Conservation (phyloP, 306 rosid species). For the Quercus alba region DNA sequence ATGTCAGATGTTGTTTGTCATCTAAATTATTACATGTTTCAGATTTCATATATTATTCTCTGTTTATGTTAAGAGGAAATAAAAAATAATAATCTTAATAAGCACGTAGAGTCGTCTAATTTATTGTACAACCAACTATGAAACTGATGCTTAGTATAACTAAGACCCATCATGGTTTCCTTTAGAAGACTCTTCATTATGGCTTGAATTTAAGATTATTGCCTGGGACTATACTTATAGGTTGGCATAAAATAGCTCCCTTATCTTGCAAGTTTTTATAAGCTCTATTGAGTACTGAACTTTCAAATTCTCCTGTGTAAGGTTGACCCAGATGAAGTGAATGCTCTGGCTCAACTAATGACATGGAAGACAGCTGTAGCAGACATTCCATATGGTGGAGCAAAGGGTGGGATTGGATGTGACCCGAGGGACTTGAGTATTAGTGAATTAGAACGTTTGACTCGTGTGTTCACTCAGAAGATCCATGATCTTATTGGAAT, state of each 20-base stretch:
- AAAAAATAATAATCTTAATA: neutral
- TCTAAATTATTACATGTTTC: neutral
- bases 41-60: neutral
- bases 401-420: conserved; percentile 84
- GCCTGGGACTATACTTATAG: neutral
- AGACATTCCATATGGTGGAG: conserved; percentile 80
- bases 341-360: conserved; percentile 84
- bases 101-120: neutral
- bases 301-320: conserved; percentile 21
- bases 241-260: neutral
- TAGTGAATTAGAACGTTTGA: conserved; percentile 67
- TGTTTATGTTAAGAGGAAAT: neutral
- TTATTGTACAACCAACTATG: neutral
- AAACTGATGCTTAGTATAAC: neutral
- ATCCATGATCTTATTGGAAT: conserved; percentile 72
- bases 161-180: neutral
- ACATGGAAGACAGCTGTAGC: conserved; percentile 82
- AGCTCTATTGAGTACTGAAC: neutral
- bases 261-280: neutral
- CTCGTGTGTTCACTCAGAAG: conserved; percentile 83
- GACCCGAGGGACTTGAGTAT: conserved; percentile 58
- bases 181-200: no score
- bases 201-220: neutral
- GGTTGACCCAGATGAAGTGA: conserved; percentile 83
- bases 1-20: neutral